Conservation (phyloP, 2,329 filamentous ascomycete genomes). For the Elsinoe perseae region DNA sequence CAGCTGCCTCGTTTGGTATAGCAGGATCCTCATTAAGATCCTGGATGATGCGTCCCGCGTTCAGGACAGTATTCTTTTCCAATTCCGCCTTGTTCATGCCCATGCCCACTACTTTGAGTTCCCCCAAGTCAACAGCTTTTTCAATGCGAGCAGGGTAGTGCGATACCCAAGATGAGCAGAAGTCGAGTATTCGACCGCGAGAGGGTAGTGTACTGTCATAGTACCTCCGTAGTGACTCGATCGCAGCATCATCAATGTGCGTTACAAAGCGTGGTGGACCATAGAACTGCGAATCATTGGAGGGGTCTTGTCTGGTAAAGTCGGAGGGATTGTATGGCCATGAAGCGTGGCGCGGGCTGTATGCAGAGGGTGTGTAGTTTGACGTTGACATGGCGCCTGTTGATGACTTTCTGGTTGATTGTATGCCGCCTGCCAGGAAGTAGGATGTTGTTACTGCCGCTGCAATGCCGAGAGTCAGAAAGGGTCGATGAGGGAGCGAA, state of each 20-base stretch:
- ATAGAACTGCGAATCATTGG: slow-evolving; percentile 34
- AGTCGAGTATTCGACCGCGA: slow-evolving; percentile 40
- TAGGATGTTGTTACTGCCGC: slow-evolving; percentile 7
- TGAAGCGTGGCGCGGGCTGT: slow-evolving; percentile 26
- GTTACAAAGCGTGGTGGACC: slow-evolving; percentile 43
- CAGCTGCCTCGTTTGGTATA: slow-evolving; percentile 21
- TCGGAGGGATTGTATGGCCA: slow-evolving; percentile 33
- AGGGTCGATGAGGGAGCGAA: not conserved
- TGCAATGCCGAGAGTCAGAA: slow-evolving; percentile 12
- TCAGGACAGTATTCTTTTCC: slow-evolving; percentile 35
- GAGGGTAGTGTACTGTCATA: slow-evolving; percentile 39
- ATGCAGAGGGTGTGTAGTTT: slow-evolving; percentile 19
- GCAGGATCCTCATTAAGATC: slow-evolving; percentile 40
- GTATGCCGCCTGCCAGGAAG: not conserved
- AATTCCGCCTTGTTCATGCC: slow-evolving; percentile 45
- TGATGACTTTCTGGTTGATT: not conserved
- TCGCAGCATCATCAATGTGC: slow-evolving; percentile 47
- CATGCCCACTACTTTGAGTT: slow-evolving; percentile 39
- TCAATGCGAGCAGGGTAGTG: slow-evolving; percentile 36
- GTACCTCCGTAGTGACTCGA: slow-evolving; percentile 38
- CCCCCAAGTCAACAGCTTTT: slow-evolving; percentile 26
- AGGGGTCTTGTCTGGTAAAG: slow-evolving; percentile 35
- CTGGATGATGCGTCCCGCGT: slow-evolving; percentile 28
- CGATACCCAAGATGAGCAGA: slow-evolving; percentile 45
- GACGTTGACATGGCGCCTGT: not conserved